phyloP scores from a whole-genome alignment of 2,329 filamentous ascomycete genomes.

The Emergomyces orientalis region DNA sequence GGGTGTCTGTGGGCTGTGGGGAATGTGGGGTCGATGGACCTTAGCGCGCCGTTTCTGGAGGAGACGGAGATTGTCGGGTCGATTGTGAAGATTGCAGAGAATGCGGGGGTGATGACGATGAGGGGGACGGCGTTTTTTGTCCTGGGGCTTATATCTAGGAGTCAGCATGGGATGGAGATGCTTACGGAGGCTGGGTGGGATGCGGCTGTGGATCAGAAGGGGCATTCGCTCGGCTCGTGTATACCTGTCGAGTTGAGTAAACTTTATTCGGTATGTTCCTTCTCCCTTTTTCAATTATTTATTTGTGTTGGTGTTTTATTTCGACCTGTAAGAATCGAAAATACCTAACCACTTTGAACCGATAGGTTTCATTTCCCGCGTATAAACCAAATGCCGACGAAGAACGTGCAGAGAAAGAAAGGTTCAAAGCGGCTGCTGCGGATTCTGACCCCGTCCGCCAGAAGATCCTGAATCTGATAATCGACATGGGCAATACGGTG shows the following conservation, averaged over 20 bases:
- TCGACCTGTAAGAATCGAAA: neutral
- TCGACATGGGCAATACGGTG: constrained; percentile 87
- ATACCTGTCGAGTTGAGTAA: constrained; percentile 69
- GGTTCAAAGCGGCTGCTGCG: constrained; percentile 50
- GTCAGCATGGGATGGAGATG: constrained; percentile 84
- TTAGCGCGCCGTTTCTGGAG: constrained; percentile 89
- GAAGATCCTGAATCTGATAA: constrained; percentile 73
- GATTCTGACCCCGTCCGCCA: constrained; percentile 55
- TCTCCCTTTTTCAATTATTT: neutral
- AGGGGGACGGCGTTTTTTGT: constrained; percentile 96
- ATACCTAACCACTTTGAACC: neutral
- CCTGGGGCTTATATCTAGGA: constrained; percentile 81
- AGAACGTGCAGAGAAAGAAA: constrained; percentile 34
- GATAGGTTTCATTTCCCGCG: constrained; percentile 28
- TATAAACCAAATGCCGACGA: constrained; percentile 36
- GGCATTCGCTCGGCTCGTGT: constrained; percentile 77
- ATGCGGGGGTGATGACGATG: constrained; percentile 81
- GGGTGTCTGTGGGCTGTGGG: constrained; percentile 96
- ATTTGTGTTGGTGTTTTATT: neutral
- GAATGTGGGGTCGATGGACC: constrained; percentile 96
- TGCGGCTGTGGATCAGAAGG: constrained; percentile 72
- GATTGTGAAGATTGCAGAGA: constrained; percentile 81
- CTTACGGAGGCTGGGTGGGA: constrained; percentile 87
- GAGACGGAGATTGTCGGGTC: constrained; percentile 77
- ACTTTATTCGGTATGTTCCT: constrained; percentile 59